Evolutionary conservation across 352 stramenopile species (phyloP), one percentile per base, ranked within the genome.

Genomic region (Globisporangium uncinulatum): DNA sequence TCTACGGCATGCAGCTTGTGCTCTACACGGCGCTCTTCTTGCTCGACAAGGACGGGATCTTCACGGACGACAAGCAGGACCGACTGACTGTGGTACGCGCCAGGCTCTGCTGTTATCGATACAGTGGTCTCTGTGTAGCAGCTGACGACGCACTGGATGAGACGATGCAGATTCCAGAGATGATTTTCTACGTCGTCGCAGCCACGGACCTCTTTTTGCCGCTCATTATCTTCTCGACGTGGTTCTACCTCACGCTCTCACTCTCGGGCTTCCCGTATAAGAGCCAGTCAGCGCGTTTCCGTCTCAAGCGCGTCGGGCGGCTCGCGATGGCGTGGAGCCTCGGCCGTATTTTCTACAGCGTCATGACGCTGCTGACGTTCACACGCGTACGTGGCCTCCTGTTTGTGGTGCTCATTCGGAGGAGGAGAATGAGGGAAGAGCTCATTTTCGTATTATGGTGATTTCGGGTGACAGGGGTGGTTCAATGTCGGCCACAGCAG

Each of bases 11-110:
- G 41, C 89, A 97, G 70, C 56, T 97, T 14, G 69, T 96, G 56
- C 69, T 97, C 37, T 97, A 97, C 67, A 73, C 79, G 20, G 79
- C 88, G 61, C 72, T 97, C 24, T 96, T 97, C 56, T 70, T 97
- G 32, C 79, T 84, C 45, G 80, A 88, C 59, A 74, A 88, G 44
- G 79, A 89, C 41, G 73, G 86, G 20, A 92, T 94, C 57, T 94
- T 92, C 57, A 67, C 78, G 44, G 76, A 92, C 59, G 73, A 91
- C 29, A 80, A 83, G 41, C 71, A 83, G 54, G 69, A 86, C 54
- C 87, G 74, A 6, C 72, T 95, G 10, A 86, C 68, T 54, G 49
- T 94, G 49, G 82, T 89, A 19, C 42, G 19, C 24, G 19, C 13
- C 13, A 6, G 17, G 13, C 20, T 51, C 39, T 5, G 13, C 17